phyloP scores from a whole-genome alignment of 2,329 filamentous ascomycete genomes.

The Paecilomyces sp. region DNA sequence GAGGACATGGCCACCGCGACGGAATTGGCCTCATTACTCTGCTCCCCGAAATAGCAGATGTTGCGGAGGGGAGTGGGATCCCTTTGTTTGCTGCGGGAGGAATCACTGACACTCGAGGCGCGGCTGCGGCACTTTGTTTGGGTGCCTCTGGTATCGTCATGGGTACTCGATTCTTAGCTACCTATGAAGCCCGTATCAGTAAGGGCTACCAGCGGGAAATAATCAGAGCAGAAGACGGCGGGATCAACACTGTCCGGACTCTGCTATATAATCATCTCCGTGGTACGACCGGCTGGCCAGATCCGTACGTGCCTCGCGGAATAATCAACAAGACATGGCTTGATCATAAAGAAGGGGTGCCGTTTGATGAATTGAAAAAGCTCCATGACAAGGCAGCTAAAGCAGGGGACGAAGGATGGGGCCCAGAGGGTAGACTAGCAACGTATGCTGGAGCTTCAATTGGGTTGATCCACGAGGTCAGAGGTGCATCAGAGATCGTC shows the following conservation, averaged over 20 bases:
- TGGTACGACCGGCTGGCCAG: slow-evolving; percentile 54
- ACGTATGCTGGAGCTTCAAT: slow-evolving; percentile 45
- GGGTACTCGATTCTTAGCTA: slow-evolving; percentile 58
- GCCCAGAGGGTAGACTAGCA: slow-evolving; percentile 41
- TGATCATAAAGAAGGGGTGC: slow-evolving; percentile 34
- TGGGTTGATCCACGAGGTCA: slow-evolving; percentile 38
- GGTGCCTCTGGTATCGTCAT: slow-evolving; percentile 51
- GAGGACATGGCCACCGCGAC: slow-evolving; percentile 46
- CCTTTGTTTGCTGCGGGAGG: slow-evolving; percentile 48
- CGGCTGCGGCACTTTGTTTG: slow-evolving; percentile 43
- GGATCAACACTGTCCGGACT: slow-evolving; percentile 43
- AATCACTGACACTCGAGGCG: slow-evolving; percentile 46
- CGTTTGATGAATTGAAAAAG: slow-evolving; percentile 41
- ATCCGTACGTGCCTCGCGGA: slow-evolving; percentile 51
- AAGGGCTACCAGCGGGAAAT: slow-evolving; percentile 48
- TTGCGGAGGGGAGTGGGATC: slow-evolving; percentile 38
- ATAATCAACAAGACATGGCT: slow-evolving; percentile 50
- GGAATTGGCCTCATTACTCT: slow-evolving; percentile 45
- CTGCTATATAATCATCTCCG: slow-evolving; percentile 49
- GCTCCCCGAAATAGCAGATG: slow-evolving; percentile 46
- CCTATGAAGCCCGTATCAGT: slow-evolving; percentile 42
- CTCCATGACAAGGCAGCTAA: slow-evolving; percentile 35
- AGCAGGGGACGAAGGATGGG: slow-evolving; percentile 41
- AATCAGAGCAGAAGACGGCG: slow-evolving; percentile 45
- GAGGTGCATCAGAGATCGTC: slow-evolving; percentile 35